Conservation (phyloP, 805 yeast species). For the Priceomyces melissophilus region DNA sequence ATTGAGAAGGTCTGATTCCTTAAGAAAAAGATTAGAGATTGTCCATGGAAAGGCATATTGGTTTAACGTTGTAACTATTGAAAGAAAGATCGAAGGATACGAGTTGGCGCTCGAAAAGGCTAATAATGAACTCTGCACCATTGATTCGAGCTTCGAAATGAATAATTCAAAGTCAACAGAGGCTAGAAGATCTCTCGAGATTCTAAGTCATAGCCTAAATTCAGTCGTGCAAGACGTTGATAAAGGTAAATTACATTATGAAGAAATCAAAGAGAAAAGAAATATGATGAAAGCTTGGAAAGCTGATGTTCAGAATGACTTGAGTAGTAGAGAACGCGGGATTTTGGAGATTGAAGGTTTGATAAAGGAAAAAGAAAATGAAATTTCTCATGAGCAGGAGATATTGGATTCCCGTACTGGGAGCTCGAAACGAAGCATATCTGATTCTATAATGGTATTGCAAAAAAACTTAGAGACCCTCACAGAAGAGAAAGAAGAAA, state of each 20-base stretch:
- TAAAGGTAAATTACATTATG: slow-evolving; percentile 4
- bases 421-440: slow-evolving; percentile 37
- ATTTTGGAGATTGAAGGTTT: slow-evolving; percentile 17
- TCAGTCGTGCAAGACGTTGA: slow-evolving; percentile 3
- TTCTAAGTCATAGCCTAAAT: slow-evolving; percentile 8
- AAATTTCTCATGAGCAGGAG: slow-evolving; percentile 30
- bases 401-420: slow-evolving; percentile 42
- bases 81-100: slow-evolving; percentile 19
- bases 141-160: slow-evolving; percentile 10
- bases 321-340: slow-evolving; percentile 15
- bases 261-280: slow-evolving; percentile 15
- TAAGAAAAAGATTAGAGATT: slow-evolving; percentile 28
- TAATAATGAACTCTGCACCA: slow-evolving; percentile 13
- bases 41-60: slow-evolving; percentile 42
- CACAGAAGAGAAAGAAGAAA: slow-evolving; percentile 15
- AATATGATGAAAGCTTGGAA: slow-evolving; percentile 11
- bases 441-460: slow-evolving; percentile 14
- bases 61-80: slow-evolving; percentile 36
- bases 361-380: slow-evolving; percentile 17
- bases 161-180: not conserved
- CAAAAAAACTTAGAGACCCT: slow-evolving; percentile 18
- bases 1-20: slow-evolving; percentile 30
- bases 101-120: slow-evolving; percentile 13
- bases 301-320: slow-evolving; percentile 16
- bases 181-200: not conserved